Base-by-base conservation (phyloP, 305 asterid species). In the Solanum chacoense region DNA sequence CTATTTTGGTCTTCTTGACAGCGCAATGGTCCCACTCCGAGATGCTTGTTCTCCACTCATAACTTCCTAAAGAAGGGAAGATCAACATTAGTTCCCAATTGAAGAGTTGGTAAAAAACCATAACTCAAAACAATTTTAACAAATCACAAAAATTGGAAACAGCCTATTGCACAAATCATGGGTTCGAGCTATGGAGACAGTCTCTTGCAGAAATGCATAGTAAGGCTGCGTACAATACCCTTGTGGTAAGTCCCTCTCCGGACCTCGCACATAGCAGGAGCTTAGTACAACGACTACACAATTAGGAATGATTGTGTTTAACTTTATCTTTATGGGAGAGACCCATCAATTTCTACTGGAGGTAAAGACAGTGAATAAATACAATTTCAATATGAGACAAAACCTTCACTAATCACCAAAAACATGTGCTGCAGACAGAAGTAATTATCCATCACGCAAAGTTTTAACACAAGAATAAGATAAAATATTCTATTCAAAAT, bases 1-100 rank as follows among this genome's bases (percentile, higher is more conserved):
- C 92, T 91, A 73, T 85, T 88, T 36, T 85, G 84, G 89, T 91
- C 87, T 91, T 89, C 88, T 87, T 88, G 85, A 84, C 72, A 40
- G 90, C 81, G 84, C 86, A 77, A 76, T 89, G 86, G 71, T 89
- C 90, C 88, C 90, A 84, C 74, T 89, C 90, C 4, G 77, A 78
- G 77, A 69, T 32, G 20, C 45, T 87, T 37, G 38, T 79, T 72
- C 91, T 76, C 89, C 89, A 85, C n/a, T 85, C 89, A 40, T 88
- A 87, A 89, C 38, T 77, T 50, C 86, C 92, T 91, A 84, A 85
- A 77, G 88, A 89, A 81, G 87, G 38, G 89, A 87, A 89, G 75
- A 74, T 26, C 35, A 75, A 84, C 32, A 55, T 55, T 84, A 84
- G 74, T 84, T 84, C 32, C 45, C 42, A 31, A 20, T 11, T 84